Base-by-base conservation (phyloP, 2,329 filamentous ascomycete genomes). In the Apiospora sp. region DNA sequence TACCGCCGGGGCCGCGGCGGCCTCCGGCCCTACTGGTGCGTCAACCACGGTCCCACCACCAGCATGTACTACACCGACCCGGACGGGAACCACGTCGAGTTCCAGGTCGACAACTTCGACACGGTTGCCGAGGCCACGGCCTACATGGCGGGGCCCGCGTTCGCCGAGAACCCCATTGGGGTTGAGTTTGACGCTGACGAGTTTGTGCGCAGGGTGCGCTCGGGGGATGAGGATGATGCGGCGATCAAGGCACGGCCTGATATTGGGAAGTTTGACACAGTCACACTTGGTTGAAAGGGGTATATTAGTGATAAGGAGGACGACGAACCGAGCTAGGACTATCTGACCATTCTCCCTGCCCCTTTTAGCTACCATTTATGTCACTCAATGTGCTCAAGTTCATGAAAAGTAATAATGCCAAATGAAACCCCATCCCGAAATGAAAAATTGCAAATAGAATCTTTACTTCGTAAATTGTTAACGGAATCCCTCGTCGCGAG, bases 61-160 rank as follows among this genome's bases (percentile, higher is more conserved):
- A 84, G 81, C 75, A 83, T 87, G 51, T 87, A 88, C 76, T 87
- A 87, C 75, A 72, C 74, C 10, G 86, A 88, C 76, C 86, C 85
- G 6, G 86, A 88, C 75, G 84, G 85, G 16, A 87, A 87, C 76
- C 74, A 79, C 75, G 70, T 88, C 43, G 87, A 88, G 78, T 83
- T 81, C 4, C 85, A 87, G 75, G 83, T 86, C 3, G 84, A 86
- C 72, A 84, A 83, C 68, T 85, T 86, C 70, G 80, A 81, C 6
- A 81, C 77, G 0, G 72, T 72, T 1, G 80, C 81, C 34, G 85
- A 85, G 46, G 82, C 83, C 0, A 81, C 74, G 0, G 77, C 73
- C 13, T 87, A 81, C 74, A 85, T 89, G 84, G 67, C 19, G 30
- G 72, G 76, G 0, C 69, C 78, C 1, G 77, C 77, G 13, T 86